Evolutionary conservation across 495 filamentous ascomycete genomes (phyloP).

Genomic region (Trichoderma gamsii): DNA sequence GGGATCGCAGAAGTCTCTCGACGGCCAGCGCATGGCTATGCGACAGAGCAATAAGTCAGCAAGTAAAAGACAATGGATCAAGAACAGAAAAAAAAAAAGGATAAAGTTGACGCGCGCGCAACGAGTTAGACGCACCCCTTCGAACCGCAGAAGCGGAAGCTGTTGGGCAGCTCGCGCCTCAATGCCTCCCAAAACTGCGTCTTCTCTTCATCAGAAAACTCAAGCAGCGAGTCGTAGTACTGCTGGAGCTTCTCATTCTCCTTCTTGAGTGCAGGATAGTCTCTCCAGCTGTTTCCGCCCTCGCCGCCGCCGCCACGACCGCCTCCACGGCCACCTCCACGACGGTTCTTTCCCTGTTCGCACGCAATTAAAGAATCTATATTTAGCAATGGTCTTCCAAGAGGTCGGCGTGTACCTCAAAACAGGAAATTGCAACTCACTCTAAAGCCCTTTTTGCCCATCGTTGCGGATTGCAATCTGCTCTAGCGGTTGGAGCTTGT

Average conservation of each 20-base stretch:
- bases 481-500: not conserved
- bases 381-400: not conserved
- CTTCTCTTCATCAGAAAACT: constrained; percentile 66
- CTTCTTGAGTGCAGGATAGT: constrained; percentile 56
- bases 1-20: constrained; percentile 73
- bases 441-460: constrained; percentile 13
- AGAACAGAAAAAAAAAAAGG: constrained; percentile 17
- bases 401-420: too few relatives aligned
- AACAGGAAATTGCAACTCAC: not conserved
- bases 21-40: constrained; percentile 74
- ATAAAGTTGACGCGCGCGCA: not conserved
- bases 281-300: constrained; percentile 29
- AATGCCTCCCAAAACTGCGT: constrained; percentile 76
- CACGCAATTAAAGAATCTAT: not conserved
- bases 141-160: constrained; percentile 91
- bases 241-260: constrained; percentile 70
- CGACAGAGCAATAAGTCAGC: constrained; percentile 24
- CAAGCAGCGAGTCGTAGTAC: constrained; percentile 73
- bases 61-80: not conserved
- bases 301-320: constrained; percentile 13
- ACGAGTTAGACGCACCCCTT: constrained; percentile 52
- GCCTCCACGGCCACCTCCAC: constrained; percentile 19
- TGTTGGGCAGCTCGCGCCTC: constrained; percentile 80
- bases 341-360: constrained; percentile 8
- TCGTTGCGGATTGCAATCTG: not conserved